Evolutionary conservation across 176 grass and related monocot genomes (phyloP).

Genomic region (Oryza punctata): DNA sequence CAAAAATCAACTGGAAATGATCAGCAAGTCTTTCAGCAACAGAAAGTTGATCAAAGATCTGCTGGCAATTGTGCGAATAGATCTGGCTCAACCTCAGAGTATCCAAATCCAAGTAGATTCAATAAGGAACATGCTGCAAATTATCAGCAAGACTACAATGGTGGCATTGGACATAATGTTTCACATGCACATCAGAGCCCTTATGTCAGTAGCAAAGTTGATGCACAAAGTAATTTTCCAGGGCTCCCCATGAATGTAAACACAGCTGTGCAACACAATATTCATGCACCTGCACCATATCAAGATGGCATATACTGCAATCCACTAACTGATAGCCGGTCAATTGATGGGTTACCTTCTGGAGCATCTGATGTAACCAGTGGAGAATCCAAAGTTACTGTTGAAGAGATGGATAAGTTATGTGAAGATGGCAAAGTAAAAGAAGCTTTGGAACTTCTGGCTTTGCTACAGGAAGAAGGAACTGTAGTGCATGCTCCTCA

Average conservation of each 20-base stretch:
- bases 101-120: conserved; percentile 39
- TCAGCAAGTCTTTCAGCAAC: conserved; percentile 41
- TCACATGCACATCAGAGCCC: conserved; percentile 35
- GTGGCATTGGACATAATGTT: conserved; percentile 48
- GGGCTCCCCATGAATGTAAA: conserved; percentile 38
- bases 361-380: conserved; percentile 38
- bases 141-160: conserved; percentile 43
- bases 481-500: conserved; percentile 46
- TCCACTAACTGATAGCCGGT: neutral
- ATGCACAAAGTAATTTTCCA: conserved; percentile 26
- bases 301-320: conserved; percentile 26
- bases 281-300: conserved; percentile 25
- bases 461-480: conserved; percentile 54
- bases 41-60: conserved; percentile 40
- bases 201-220: conserved; percentile 34
- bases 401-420: conserved; percentile 79
- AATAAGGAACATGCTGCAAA: conserved; percentile 34
- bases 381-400: conserved; percentile 52
- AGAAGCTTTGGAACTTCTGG: conserved; percentile 71
- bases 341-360: conserved; percentile 35
- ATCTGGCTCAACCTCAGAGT: conserved; percentile 20
- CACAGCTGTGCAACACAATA: conserved; percentile 30
- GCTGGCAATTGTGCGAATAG: conserved; percentile 29
- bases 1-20: conserved; percentile 36
- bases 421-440: conserved; percentile 78